Conservation (phyloP, 352 stramenopile species). For the Pythium insidiosum region DNA sequence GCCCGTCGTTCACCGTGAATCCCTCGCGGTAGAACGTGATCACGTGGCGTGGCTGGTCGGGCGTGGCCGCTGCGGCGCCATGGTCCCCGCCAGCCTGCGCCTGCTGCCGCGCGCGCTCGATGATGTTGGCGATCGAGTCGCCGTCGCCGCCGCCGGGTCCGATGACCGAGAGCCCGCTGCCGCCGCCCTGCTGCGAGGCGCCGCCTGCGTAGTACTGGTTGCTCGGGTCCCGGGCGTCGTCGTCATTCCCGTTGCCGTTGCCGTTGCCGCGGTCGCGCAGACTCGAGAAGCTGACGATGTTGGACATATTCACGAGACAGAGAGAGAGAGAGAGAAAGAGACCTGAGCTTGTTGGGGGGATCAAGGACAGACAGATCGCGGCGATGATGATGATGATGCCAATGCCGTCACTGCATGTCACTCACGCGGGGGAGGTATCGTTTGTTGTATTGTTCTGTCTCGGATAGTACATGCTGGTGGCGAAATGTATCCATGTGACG, state of each 20-base stretch:
- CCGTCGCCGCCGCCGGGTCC: conserved; percentile 26
- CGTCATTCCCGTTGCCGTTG: conserved; percentile 22
- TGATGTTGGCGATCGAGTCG: conserved; percentile 77
- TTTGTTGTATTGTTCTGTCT: background rate
- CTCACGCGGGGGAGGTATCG: background rate
- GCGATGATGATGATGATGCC: background rate
- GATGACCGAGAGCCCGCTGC: conserved; percentile 71
- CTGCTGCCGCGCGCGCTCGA: conserved; percentile 70
- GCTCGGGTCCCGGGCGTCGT: conserved; percentile 21
- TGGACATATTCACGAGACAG: conserved; percentile 40
- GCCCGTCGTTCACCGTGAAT: conserved; percentile 76
- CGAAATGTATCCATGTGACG: too few relatives aligned
- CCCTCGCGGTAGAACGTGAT: conserved; percentile 84
- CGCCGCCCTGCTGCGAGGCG: conserved; percentile 53
- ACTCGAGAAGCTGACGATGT: conserved; percentile 78
- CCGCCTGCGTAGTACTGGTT: conserved; percentile 71
- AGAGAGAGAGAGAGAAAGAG: too few relatives aligned
- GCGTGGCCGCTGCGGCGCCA: conserved; percentile 7
- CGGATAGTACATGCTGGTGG: background rate
- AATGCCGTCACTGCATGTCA: too few relatives aligned
- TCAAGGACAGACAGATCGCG: background rate
- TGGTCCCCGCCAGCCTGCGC: conserved; percentile 20
- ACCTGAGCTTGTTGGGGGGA: too few relatives aligned
- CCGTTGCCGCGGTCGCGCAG: conserved; percentile 32
- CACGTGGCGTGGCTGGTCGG: conserved; percentile 34